Evolutionary conservation across 176 grass and related monocot species (phyloP).

Genomic region (Saccharum spontaneum): DNA sequence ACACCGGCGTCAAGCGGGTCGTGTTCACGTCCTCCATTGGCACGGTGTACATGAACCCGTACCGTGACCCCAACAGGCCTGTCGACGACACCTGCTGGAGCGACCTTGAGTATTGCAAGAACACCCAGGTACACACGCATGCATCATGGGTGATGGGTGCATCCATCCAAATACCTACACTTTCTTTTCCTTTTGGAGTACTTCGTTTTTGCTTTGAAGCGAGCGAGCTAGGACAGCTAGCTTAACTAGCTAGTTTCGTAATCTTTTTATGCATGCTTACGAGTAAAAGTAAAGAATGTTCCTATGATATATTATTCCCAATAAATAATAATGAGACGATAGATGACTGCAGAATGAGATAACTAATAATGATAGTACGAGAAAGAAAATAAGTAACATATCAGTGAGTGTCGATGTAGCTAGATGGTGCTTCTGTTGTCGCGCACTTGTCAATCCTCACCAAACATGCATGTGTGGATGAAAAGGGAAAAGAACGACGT

Average conservation of each 20-base stretch:
- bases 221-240: neutral
- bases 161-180: neutral
- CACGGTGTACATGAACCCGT: slow-evolving; percentile 82
- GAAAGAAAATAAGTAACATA: neutral
- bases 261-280: neutral
- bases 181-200: neutral
- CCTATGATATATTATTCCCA: neutral
- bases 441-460: slow-evolving; percentile 13
- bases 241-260: neutral
- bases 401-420: neutral
- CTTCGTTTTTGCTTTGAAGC: neutral
- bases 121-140: slow-evolving; percentile 42
- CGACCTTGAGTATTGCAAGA: slow-evolving; percentile 88
- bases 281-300: neutral
- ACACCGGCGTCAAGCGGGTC: slow-evolving; percentile 54
- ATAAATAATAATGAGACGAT: neutral
- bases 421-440: neutral
- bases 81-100: slow-evolving; percentile 87
- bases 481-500: slow-evolving; percentile 3
- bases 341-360: too few relatives aligned
- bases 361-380: neutral
- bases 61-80: slow-evolving; percentile 31
- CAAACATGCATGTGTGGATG: slow-evolving; percentile 9
- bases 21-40: slow-evolving; percentile 88
- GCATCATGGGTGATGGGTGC: neutral